Percentiles rank a stretch among this genome's conserved stretches.
These are phyloP conservation scores for Akanthomyces muscarius DNA, from an alignment of 2,329 filamentous ascomycete genomes.

Conservation along the genomic window DNA sequence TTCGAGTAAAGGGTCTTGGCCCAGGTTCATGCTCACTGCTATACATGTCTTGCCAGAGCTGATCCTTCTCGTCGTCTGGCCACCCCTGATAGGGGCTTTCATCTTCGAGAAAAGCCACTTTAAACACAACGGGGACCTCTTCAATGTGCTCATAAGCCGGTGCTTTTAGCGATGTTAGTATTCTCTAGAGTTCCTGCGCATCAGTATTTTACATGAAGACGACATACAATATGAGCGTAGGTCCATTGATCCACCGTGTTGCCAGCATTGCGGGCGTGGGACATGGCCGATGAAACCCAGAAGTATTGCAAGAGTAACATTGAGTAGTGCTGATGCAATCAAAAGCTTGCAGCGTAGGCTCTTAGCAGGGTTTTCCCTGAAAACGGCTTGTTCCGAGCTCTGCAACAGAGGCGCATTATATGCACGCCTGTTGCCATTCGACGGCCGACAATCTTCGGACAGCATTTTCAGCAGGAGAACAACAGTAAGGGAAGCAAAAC, in stretches of 20 bases:
- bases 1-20: not conserved
- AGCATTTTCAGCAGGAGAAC: not conserved
- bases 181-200: not conserved
- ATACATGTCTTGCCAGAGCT: slow-evolving; percentile 16
- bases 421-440: too few relatives aligned
- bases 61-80: slow-evolving; percentile 15
- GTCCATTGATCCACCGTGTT: not conserved
- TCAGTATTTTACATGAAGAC: not conserved
- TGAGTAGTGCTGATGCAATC: not conserved
- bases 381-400: not conserved
- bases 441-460: not conserved
- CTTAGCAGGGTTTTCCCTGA: not conserved
- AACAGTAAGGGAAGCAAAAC: not conserved
- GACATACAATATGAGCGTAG: not conserved
- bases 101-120: not conserved
- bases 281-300: not conserved
- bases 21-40: not conserved
- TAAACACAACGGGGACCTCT: not conserved
- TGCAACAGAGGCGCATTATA: not conserved
- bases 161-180: not conserved
- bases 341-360: not conserved
- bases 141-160: not conserved
- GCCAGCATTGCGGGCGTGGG: not conserved
- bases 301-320: not conserved
- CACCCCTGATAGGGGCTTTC: slow-evolving; percentile 16